Evolutionary conservation across 768 basidiomycete species (phyloP), one percentile per base, ranked within the genome.

Genomic region (Calvatia gigantea): DNA sequence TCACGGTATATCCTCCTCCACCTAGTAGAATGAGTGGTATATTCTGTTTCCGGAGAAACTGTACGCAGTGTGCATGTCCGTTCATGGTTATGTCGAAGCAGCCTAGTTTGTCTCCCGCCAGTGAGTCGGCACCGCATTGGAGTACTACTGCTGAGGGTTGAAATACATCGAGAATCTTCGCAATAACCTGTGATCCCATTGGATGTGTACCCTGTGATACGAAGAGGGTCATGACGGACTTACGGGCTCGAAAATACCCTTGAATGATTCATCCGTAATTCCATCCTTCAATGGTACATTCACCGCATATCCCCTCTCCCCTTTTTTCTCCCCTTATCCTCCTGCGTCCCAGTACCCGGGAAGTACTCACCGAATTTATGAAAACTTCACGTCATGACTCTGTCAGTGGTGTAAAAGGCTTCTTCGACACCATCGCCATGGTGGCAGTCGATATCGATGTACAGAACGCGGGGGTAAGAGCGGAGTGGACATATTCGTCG

Each of bases 361-460:
- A 94, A 96, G 66, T 87, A 94, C 64, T 97, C 94, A 15, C 97
- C 96, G 62, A 91, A 98, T 70, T 98, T 96, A 75, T 98, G 97
- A 68, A 99, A 96, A 45, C 89, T 92, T 64, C 87, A 90, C 2
- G 96, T 98, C 90, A 98, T 94, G 63, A 98, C 97, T 48, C 97
- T 80, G 68, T 98, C 92, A 2, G 93, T 96, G 32, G 91, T 95
- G 69, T 97, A 98, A 75, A 98, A 98, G 2, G 96, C 97, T 67
- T 98, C 97, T 64, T 99, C 97, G 31, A 98, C 97, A 12, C 96
- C 96, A 67, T 98, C 97, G 15, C 97, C 96, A 68, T 99, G 97
- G 68, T 98, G 97, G 48, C 94, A 94, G 70, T 98, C 97, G 57
- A 98, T 94, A 72, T 99, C 96, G 70, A 99, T 88, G 68, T 99